Base-by-base conservation (phyloP, 257 asterid genomes). In the Capsicum chinense region DNA sequence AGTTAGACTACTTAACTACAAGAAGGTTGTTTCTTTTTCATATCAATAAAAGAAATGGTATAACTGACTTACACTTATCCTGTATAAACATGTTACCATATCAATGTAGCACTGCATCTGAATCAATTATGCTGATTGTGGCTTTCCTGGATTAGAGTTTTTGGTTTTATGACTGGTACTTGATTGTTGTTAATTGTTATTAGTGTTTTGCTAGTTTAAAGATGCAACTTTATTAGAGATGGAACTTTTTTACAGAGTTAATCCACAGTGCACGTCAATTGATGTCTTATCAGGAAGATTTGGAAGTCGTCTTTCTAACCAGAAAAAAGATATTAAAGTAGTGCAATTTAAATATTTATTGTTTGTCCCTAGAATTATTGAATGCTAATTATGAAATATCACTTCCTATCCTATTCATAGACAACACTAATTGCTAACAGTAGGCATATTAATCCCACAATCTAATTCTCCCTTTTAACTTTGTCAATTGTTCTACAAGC, bases 1-100 rank as follows among this genome's bases (percentile, higher is more conserved):
- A 76, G 48, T 52, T 76, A 52, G 52, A 76, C 15, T 76, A 52
- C 80, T 74, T 74, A 60, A 74, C 48, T 21, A 52, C 10, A 52
- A 3, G 3, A 50, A 3, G 81, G 81, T 48, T 50, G 81, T 52
- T 76, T 76, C 63, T 74, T 19, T 19, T 48, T 19, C 44, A 48
- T 73, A 73, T 12, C 21, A 14, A 14, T 76, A 21, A 76, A 76
- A 52, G 8, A 13, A 52, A 21, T 52, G 81, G 81, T 50, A 13
- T 76, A 76, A 48, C 13, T 56, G 21, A 68, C n/a, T 68, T 74
- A 15, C 12, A 12, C 19, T 12, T 21, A 10, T 48, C 21, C 47
- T 52, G 21, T 7, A 52, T 76, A 26, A 76, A 52, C 47, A 21
- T 50, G 14, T 76, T 76, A 13, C 42, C 33, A 52, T 76, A 50